Percentiles rank a stretch among this genome's conserved stretches.
Conservation (phyloP, 2,329 filamentous ascomycete genomes). For the Fusarium chaquense region DNA sequence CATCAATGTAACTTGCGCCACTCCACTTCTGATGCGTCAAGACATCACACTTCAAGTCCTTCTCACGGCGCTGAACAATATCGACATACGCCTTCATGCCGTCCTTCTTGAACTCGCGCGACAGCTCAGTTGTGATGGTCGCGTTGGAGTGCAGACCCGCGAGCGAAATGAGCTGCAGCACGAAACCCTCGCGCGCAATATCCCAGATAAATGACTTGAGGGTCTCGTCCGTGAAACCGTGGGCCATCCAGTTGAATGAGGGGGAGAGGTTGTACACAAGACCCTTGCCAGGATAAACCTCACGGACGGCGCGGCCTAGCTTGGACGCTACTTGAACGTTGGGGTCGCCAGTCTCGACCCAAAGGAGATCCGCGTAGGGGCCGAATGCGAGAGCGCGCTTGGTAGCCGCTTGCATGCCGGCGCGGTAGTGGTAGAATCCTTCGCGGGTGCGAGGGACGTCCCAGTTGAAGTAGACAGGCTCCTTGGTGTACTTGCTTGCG, state of each 20-base stretch:
- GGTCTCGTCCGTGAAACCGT: constrained; percentile 86
- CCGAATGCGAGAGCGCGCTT: constrained; percentile 94
- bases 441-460: constrained; percentile 93
- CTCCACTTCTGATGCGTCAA: constrained; percentile 93
- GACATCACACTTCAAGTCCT: constrained; percentile 92
- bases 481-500: constrained; percentile 74
- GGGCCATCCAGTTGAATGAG: constrained; percentile 98
- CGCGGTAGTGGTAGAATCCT: constrained; percentile 91
- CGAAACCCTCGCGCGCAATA: constrained; percentile 87
- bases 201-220: constrained; percentile 97
- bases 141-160: constrained; percentile 76
- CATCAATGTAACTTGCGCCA: constrained; percentile 80
- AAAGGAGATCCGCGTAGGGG: constrained; percentile 92
- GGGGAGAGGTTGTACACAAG: constrained; percentile 97
- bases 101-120: constrained; percentile 84
- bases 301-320: constrained; percentile 82
- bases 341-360: constrained; percentile 96
- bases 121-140: constrained; percentile 77
- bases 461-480: constrained; percentile 85
- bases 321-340: constrained; percentile 79
- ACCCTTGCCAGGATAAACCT: constrained; percentile 79
- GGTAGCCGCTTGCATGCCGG: constrained; percentile 86
- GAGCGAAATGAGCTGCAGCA: constrained; percentile 74
- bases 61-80: constrained; percentile 87
- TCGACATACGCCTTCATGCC: constrained; percentile 99